phyloP scores from a whole-genome alignment of 1,284 basidiomycete species.

The Cystobasidium slooffiae region DNA sequence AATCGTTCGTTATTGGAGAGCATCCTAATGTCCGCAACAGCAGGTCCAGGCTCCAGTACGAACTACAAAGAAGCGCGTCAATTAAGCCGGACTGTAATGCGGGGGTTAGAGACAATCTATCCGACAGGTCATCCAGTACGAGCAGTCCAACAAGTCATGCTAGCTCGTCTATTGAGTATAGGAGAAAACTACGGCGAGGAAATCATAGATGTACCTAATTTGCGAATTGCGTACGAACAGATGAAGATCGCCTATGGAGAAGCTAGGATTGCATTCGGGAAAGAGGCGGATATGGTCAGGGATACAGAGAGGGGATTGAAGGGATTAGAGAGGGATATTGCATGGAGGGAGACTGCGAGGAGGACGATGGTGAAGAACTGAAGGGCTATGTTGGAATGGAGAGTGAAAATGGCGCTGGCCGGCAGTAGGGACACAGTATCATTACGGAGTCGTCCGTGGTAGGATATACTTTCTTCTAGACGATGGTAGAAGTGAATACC shows the following conservation, averaged over 20 bases:
- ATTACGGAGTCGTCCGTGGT: too few species aligned
- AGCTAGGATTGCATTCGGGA: constrained; percentile 33
- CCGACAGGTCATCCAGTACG: constrained; percentile 36
- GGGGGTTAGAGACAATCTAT: constrained; percentile 17
- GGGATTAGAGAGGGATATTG: constrained; percentile 24
- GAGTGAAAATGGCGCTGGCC: not conserved
- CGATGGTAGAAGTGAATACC: too few species aligned
- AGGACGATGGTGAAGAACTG: not conserved
- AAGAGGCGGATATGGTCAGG: constrained; percentile 12
- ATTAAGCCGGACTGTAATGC: not conserved
- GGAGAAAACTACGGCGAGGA: constrained; percentile 21
- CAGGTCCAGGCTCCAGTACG: not conserved
- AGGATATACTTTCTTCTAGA: too few species aligned
- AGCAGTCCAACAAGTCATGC: constrained; percentile 33
- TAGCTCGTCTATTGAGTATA: constrained; percentile 10
- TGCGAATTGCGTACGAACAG: constrained; percentile 18
- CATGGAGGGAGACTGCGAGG: constrained; percentile 22
- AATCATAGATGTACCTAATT: constrained; percentile 10
- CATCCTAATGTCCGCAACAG: not conserved
- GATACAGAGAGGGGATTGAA: constrained; percentile 5
- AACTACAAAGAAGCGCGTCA: constrained; percentile 4
- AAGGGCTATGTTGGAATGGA: not conserved
- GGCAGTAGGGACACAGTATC: too few species aligned
- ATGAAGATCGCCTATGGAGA: constrained; percentile 20
- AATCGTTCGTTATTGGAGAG: constrained; percentile 10